These are phyloP conservation scores for Albophoma yamanashiensis DNA, from an alignment of 2,329 filamentous ascomycete genomes.

Conservation along the genomic window DNA sequence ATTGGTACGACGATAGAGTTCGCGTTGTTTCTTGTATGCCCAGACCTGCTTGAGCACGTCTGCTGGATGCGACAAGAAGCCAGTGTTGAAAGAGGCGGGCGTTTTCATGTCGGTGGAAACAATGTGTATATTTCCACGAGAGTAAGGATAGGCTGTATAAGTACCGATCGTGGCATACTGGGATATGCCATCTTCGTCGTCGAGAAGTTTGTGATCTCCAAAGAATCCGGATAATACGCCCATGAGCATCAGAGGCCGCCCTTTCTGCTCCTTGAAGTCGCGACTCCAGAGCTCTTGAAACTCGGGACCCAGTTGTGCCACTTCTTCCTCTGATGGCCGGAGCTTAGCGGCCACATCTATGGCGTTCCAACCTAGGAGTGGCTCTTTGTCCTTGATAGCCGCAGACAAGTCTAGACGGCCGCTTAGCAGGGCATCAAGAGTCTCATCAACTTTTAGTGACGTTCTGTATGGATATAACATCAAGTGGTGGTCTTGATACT, in stretches of 20 bases:
- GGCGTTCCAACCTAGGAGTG: constrained; percentile 45
- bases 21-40: constrained; percentile 53
- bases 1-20: constrained; percentile 44
- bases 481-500: constrained; percentile 47
- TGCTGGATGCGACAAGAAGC: constrained; percentile 33
- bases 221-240: constrained; percentile 18
- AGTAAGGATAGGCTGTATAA: constrained; percentile 50
- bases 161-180: constrained; percentile 41
- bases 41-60: constrained; percentile 49
- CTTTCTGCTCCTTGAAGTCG: constrained; percentile 33
- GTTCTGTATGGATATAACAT: constrained; percentile 38
- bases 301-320: constrained; percentile 37
- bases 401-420: constrained; percentile 27
- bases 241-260: constrained; percentile 38
- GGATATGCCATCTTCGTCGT: constrained; percentile 2
- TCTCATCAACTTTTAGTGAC: constrained; percentile 17
- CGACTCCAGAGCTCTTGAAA: constrained; percentile 44
- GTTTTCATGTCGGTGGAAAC: constrained; percentile 27
- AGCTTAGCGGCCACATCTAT: constrained; percentile 47
- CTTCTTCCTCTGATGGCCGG: constrained; percentile 40
- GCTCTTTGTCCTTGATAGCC: constrained; percentile 32
- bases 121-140: constrained; percentile 52
- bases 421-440: constrained; percentile 39
- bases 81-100: constrained; percentile 43
- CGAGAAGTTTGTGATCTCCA: constrained; percentile 1